phyloP scores from a whole-genome alignment of 441 rosid genomes.

The Mallotus repandus region DNA sequence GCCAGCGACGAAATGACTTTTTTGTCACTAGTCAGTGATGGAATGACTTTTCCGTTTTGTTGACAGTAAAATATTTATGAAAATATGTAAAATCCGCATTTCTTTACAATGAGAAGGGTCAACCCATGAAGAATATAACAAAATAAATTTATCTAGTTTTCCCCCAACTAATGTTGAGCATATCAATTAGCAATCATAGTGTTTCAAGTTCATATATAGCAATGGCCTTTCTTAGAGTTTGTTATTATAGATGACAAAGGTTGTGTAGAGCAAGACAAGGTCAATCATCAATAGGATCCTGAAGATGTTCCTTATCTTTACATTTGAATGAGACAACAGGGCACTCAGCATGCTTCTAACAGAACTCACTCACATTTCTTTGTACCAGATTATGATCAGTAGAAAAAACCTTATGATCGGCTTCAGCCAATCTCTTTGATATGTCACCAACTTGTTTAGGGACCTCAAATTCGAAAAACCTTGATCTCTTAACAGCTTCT shows the following conservation, averaged over 20 bases:
- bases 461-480: conserved; percentile 61
- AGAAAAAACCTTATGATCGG: conserved; percentile 62
- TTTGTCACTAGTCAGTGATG: too few relatives aligned
- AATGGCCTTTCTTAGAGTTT: neutral
- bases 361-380: conserved; percentile 91
- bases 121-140: neutral
- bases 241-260: neutral
- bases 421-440: conserved; percentile 76
- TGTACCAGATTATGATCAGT: conserved; percentile 25
- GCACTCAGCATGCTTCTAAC: conserved; percentile 92
- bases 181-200: neutral
- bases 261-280: neutral
- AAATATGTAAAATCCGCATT: neutral
- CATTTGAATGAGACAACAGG: conserved; percentile 86
- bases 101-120: neutral
- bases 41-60: too few relatives aligned
- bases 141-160: neutral
- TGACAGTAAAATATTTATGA: too few relatives aligned
- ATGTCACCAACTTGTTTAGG: conserved; percentile 63
- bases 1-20: too few relatives aligned
- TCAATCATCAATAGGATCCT: conserved; percentile 92
- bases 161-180: neutral
- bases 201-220: neutral
- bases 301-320: conserved; percentile 67
- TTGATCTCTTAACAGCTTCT: conserved; percentile 67